A percentile compares a stretch with the other conserved stretches of the same genome.
Evolutionary conservation across 1,139 yeast species (phyloP).

Genomic region (Debaryomyces fabryi): DNA sequence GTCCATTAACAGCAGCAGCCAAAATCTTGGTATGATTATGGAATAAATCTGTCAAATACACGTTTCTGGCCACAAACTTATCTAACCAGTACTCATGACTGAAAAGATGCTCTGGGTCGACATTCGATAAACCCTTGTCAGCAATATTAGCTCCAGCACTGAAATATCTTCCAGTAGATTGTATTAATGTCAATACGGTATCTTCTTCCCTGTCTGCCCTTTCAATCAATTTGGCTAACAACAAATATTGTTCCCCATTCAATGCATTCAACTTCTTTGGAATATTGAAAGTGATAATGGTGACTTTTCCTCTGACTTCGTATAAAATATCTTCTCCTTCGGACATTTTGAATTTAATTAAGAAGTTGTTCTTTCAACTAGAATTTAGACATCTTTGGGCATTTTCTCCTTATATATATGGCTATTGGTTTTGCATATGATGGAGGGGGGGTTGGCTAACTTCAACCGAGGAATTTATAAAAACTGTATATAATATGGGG

Average conservation of each 20-base stretch:
- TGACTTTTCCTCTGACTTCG: slow-evolving; percentile 56
- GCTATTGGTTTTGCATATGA: neutral
- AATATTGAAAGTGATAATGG: slow-evolving; percentile 68
- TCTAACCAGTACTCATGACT: slow-evolving; percentile 59
- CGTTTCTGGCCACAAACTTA: slow-evolving; percentile 69
- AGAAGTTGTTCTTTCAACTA: neutral
- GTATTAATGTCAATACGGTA: slow-evolving; percentile 68
- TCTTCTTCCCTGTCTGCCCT: slow-evolving; percentile 68
- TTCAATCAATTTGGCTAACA: slow-evolving; percentile 62
- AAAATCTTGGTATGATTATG: slow-evolving; percentile 73
- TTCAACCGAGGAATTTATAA: slow-evolving; percentile 3
- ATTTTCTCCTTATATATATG: neutral
- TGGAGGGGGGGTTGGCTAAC: neutral
- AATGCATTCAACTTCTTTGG: slow-evolving; percentile 71
- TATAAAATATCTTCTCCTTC: slow-evolving; percentile 43
- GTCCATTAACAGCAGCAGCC: slow-evolving; percentile 82
- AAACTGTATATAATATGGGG: slow-evolving; percentile 7
- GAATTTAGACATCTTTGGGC: neutral
- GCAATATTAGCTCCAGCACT: slow-evolving; percentile 84
- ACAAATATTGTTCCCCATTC: slow-evolving; percentile 64
- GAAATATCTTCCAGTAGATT: slow-evolving; percentile 74
- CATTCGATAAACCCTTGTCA: slow-evolving; percentile 28
- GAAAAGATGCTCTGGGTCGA: slow-evolving; percentile 31
- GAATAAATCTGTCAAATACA: slow-evolving; percentile 68
- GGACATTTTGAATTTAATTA: slow-evolving; percentile 10